phyloP scores from a whole-genome alignment of 257 asterid species.

The Solanum appendiculatum region DNA sequence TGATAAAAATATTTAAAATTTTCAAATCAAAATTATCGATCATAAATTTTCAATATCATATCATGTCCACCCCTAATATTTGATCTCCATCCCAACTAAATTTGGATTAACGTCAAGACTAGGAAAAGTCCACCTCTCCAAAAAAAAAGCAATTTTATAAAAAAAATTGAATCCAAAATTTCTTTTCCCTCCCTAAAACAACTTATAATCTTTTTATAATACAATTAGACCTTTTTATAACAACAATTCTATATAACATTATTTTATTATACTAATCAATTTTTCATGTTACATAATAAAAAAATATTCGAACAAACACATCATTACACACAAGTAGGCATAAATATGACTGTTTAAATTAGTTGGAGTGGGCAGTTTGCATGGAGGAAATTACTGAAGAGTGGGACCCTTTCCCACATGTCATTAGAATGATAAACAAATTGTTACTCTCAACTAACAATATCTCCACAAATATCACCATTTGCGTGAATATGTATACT shows the following conservation, averaged over 20 bases:
- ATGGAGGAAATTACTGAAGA: constrained; percentile 33
- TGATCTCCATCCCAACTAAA: not conserved
- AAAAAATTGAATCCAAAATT: not conserved
- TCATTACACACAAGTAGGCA: too few relatives aligned
- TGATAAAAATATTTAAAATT: not conserved
- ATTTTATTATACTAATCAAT: not conserved
- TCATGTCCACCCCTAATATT: not conserved
- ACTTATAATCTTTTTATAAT: not conserved
- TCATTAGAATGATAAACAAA: not conserved
- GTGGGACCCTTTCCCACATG: constrained; percentile 30
- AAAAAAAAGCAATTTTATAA: not conserved
- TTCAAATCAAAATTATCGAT: not conserved
- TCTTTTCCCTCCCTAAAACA: not conserved
- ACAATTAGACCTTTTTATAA: not conserved
- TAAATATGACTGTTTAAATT: constrained; percentile 14
- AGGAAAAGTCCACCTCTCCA: not conserved
- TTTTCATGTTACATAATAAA: not conserved
- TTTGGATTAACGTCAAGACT: not conserved
- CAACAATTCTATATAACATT: not conserved
- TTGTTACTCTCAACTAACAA: not conserved
- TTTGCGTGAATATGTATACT: not conserved
- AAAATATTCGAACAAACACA: not conserved
- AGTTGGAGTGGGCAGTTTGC: constrained; percentile 51
- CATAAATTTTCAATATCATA: not conserved
- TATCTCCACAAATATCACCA: not conserved